Base-by-base conservation (phyloP, 768 basidiomycete species). In the Leccinum aurantiacum region DNA sequence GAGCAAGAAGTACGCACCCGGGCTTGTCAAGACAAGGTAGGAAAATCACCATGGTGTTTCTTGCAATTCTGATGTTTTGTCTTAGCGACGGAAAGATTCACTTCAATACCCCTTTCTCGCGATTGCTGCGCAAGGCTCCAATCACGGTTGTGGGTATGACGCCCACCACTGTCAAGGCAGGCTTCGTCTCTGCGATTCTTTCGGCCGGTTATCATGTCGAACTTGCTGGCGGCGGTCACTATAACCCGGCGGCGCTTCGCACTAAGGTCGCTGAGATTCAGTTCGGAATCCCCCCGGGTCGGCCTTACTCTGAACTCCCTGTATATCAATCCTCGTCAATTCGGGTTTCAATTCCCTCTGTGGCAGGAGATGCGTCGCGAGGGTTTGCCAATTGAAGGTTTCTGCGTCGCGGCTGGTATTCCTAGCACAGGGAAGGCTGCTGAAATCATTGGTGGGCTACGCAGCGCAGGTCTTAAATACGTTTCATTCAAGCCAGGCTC, bases 91-190 rank as follows among this genome's bases (percentile, higher is more conserved):
- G 96, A 37, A 87, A 84, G 62, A 78, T 98, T 27, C 27, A 27
- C 27, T 27, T 27, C 6, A 27, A 27, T 27, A 27, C 56, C 89
- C 74, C 94, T 4, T 96, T 98, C 83, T 96, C 96, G 54, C 91
- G 97, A 60, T 84, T 99, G 48, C 76, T 98, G 47, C 93, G 94
- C 67, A 99, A 98, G 78, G 88, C 97, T 3, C 97, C 97, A 37
- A 90, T 99, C 76, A 99, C 98, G 97, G 94, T 99, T 44, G 96
- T 95, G 53, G 97, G 97, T 60, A 98, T 99, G 97, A 99, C 96
- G 0, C 97, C 97, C 0, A 90, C 90, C 1, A 99, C 97, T 33
- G 97, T 99, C 64, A 89, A 95, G 72, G 89, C 89, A 31, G 95
- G 95, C 15, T 96, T 98, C 73, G 95, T 98, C 68, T 88, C 89